phyloP scores from a whole-genome alignment of 345 rosid genomes.

The Arabidopsis arenosa region DNA sequence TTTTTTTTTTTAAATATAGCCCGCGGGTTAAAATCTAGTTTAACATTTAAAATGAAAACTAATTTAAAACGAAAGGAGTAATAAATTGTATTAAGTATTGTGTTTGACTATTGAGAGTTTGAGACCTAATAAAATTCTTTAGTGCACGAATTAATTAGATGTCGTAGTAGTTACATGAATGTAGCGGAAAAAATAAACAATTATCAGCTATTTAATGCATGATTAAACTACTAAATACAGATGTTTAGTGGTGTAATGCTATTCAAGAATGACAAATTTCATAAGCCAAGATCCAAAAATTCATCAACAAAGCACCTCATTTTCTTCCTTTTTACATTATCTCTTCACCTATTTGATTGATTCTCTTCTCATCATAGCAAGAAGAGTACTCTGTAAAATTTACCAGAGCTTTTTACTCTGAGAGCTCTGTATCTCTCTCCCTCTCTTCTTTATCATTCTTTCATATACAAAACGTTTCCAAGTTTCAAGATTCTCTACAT shows the following conservation, averaged over 20 bases:
- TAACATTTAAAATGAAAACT: too few species aligned
- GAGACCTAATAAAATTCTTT: neutral
- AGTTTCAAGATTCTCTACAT: slow-evolving; percentile 11
- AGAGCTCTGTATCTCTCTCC: slow-evolving; percentile 13
- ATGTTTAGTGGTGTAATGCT: neutral
- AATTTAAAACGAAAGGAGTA: neutral
- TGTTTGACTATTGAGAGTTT: neutral
- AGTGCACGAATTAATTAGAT: neutral
- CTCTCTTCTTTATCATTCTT: slow-evolving; percentile 15
- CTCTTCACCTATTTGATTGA: slow-evolving; percentile 28
- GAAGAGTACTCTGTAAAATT: slow-evolving; percentile 16
- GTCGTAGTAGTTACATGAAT: neutral
- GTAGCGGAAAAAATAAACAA: neutral
- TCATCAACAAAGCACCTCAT: slow-evolving; percentile 35
- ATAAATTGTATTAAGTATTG: neutral
- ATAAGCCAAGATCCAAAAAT: neutral
- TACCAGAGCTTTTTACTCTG: slow-evolving; percentile 37
- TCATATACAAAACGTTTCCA: slow-evolving; percentile 31
- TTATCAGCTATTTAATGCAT: neutral
- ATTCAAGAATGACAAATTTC: neutral
- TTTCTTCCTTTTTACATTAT: slow-evolving; percentile 15
- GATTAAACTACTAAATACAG: neutral
- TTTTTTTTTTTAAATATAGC: too few species aligned
- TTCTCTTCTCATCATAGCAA: slow-evolving; percentile 24
- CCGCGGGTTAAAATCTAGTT: too few species aligned